Evolutionary conservation across 805 yeast genomes (phyloP).

Genomic region (Candida yuanshanica): DNA sequence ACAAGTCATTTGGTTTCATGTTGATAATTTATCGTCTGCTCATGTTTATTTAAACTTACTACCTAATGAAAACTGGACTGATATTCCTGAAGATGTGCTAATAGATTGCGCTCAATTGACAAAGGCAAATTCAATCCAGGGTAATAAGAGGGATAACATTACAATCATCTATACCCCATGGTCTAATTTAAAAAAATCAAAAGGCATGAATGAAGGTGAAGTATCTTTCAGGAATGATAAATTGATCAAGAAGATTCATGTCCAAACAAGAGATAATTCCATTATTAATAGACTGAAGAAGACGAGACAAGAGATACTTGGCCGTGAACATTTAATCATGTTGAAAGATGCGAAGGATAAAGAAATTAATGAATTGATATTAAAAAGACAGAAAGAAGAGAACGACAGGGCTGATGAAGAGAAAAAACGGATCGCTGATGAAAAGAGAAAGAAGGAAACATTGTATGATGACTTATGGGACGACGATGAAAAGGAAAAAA

Average conservation of each 20-base stretch:
- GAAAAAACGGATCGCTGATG: slow-evolving; percentile 32
- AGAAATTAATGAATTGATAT: slow-evolving; percentile 18
- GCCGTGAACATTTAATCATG: slow-evolving; percentile 25
- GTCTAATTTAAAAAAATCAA: slow-evolving; percentile 58
- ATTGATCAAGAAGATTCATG: slow-evolving; percentile 44
- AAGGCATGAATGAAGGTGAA: slow-evolving; percentile 73
- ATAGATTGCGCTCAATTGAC: slow-evolving; percentile 64
- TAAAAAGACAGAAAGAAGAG: slow-evolving; percentile 23
- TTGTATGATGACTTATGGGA: slow-evolving; percentile 43
- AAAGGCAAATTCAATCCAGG: slow-evolving; percentile 72
- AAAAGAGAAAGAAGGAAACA: slow-evolving; percentile 34
- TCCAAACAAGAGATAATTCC: slow-evolving; percentile 52
- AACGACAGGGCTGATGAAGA: slow-evolving; percentile 28
- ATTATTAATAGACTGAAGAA: slow-evolving; percentile 58
- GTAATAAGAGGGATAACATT: slow-evolving; percentile 61
- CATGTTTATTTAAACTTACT: slow-evolving; percentile 64
- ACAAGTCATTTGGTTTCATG: slow-evolving; percentile 76
- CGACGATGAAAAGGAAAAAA: slow-evolving; percentile 37
- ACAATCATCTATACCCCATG: slow-evolving; percentile 72
- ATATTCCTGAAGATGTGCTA: slow-evolving; percentile 47
- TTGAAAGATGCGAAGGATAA: slow-evolving; percentile 36
- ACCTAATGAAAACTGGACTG: slow-evolving; percentile 38
- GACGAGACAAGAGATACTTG: slow-evolving; percentile 50
- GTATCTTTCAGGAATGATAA: slow-evolving; percentile 64
- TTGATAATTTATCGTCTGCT: slow-evolving; percentile 69